Evolutionary conservation across 2,329 filamentous ascomycete species (phyloP), one percentile per base, ranked within the genome.

Genomic region (Zasmidium citrigriseum): DNA sequence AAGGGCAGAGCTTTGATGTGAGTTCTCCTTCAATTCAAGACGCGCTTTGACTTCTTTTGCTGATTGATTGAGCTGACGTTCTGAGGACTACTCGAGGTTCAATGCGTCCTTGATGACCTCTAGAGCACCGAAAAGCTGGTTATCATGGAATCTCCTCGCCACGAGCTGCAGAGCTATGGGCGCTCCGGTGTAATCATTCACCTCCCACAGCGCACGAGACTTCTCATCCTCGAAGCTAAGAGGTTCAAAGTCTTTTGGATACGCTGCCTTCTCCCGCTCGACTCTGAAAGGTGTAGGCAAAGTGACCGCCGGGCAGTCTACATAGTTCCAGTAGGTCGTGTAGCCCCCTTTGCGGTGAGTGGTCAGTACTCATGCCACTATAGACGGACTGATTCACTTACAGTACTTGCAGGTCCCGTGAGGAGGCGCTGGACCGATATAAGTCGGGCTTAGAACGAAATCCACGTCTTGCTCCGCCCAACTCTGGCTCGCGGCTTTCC

Each of bases 121-220:
- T 25, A 64, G 46, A 20, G 58, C 52, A 7, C 60, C 62, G 11
- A 64, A 47, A 21, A 64, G 44, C 44, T 62, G 44, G 58, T 59
- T 63, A 50, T 64, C 62, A 41, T 50, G 29, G 51, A 55, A 59
- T 46, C 52, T 56, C 23, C 60, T 52, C n/a, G 41, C 60, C 18
- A 64, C 41, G 14, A 64, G 27, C 48, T 64, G 60, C 44, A 64
- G 54, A 46, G 55, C 54, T 4, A 63, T 56, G 23, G 62, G 62
- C 24, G 62, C 62, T 2, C 58, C 54, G 18, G 57, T 54, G 45
- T 53, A 63, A 2, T 46, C 54, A 54, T 23, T 54, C 52, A 38
- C n/a, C n/a, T n/a, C 57, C 62, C 62, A 64, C 58, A 62, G 44
- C 18, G 51, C 46, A 21, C 50, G 59, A 12, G 59, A 55, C 29